A percentile compares a stretch with the other conserved stretches of the same genome.
These are phyloP conservation scores for Malus orientalis DNA, from an alignment of 306 rosid species.

Conservation along the genomic window DNA sequence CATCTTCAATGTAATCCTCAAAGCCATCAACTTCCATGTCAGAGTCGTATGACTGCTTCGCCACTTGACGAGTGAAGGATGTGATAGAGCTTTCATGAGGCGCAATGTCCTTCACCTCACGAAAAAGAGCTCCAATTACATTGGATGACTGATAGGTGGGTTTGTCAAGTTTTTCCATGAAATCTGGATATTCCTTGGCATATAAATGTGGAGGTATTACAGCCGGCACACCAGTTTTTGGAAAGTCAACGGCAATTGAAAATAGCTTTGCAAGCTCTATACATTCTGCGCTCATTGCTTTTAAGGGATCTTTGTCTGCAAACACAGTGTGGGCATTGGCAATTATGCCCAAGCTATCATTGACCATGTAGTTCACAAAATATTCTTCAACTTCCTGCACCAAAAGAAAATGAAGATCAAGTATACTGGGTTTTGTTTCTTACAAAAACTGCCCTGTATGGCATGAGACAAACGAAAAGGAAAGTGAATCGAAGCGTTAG, in stretches of 20 bases:
- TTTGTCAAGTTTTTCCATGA: slow-evolving; percentile 67
- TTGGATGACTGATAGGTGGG: slow-evolving; percentile 41
- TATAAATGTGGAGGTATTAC: slow-evolving; percentile 38
- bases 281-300: slow-evolving; percentile 59
- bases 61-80: slow-evolving; percentile 44
- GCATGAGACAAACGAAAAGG: too few species aligned
- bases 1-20: slow-evolving; percentile 58
- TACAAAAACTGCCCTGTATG: too few species aligned
- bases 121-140: slow-evolving; percentile 71
- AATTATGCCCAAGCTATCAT: slow-evolving; percentile 63
- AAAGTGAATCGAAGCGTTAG: too few species aligned
- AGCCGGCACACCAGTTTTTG: slow-evolving; percentile 78
- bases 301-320: slow-evolving; percentile 42
- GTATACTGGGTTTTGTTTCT: too few species aligned
- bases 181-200: slow-evolving; percentile 61
- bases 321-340: slow-evolving; percentile 72
- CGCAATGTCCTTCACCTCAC: slow-evolving; percentile 40
- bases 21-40: slow-evolving; percentile 68
- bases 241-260: slow-evolving; percentile 73
- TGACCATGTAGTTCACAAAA: slow-evolving; percentile 55
- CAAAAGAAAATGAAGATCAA: background rate
- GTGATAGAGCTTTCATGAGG: slow-evolving; percentile 11
- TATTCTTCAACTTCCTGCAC: slow-evolving; percentile 70
- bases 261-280: slow-evolving; percentile 57
- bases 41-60: slow-evolving; percentile 44